Base-by-base conservation (phyloP, 805 yeast species). In the Saccharomycopsis sp. region DNA sequence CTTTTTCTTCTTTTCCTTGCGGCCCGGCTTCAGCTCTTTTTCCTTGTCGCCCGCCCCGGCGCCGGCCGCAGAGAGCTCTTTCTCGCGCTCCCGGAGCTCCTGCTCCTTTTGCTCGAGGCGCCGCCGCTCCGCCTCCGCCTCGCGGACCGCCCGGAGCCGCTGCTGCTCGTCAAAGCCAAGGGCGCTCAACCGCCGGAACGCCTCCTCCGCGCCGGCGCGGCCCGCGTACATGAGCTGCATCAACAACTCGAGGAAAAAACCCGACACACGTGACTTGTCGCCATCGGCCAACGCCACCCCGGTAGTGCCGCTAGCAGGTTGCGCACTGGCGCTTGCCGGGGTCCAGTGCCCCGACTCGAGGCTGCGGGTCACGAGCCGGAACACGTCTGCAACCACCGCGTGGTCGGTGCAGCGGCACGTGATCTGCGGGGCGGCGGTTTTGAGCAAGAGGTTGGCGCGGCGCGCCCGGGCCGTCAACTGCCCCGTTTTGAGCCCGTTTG, bases 401-500 rank as follows among this genome's bases (percentile, higher is more conserved):
- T 74, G 69, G 67, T 92, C 97, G 8, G 74, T 70, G 63, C 91
- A 82, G 24, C 73, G 74, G 67, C 82, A 89, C 57, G 79, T 79
- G 61, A 89, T 75, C 64, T 83, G 86, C 40, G 58, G 61, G 2
- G 91, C 88, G 58, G 77, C 78, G 37, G 12, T 5, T 12, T 29
- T 29, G 2, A 91, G 90, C 61, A 85, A 79, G 62, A 84, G 76
- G 2, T 89, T 89, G 62, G 82, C 84, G 56, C 83, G 71, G 62
- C 87, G 76, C 71, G 84, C 85, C 63, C 18, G 23, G 40, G 8
- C 4, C 9, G 37, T 29, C 20, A 24, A 18, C 47, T 52, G 55
- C 4, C 92, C 99, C 48, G 89, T 87, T 72, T 91, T 91, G 48
- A 91, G 87, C 2, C 97, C 90, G 64, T 92, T 87, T 57, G 94